phyloP scores from a whole-genome alignment of 371 early-diverging fungal genomes.

The Parasitella parasitica region DNA sequence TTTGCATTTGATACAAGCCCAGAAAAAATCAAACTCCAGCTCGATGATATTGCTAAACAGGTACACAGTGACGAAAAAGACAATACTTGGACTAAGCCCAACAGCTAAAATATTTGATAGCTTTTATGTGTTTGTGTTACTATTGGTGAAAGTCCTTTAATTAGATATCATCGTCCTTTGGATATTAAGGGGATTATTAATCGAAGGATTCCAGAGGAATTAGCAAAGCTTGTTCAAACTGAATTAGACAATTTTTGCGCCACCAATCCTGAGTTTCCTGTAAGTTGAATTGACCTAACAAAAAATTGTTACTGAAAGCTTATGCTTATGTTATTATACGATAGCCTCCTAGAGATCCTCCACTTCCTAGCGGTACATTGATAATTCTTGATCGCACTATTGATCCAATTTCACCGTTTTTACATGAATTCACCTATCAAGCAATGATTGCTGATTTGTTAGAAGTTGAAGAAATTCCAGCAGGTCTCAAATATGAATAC shows the following conservation, averaged over 20 bases:
- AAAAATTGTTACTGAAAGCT: background rate
- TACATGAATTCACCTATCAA: conserved; percentile 95
- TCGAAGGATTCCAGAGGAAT: conserved; percentile 46
- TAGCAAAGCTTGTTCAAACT: conserved; percentile 55
- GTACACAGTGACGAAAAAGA: conserved; percentile 65
- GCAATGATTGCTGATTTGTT: conserved; percentile 90
- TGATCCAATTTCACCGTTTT: conserved; percentile 82
- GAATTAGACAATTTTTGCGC: conserved; percentile 64
- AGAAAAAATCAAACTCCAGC: conserved; percentile 54
- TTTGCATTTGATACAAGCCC: conserved; percentile 47
- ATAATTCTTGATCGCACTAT: conserved; percentile 89
- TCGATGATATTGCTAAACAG: conserved; percentile 72
- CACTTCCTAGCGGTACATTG: conserved; percentile 70
- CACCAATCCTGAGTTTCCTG: conserved; percentile 63
- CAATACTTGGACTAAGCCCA: background rate
- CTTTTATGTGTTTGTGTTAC: conserved; percentile 73
- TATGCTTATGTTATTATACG: background rate
- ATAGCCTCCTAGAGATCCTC: conserved; percentile 59
- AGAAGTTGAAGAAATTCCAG: conserved; percentile 61
- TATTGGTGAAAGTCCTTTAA: conserved; percentile 83
- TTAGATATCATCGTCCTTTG: conserved; percentile 80
- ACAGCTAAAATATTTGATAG: conserved; percentile 19
- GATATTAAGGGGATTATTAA: conserved; percentile 71
- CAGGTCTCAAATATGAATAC: conserved; percentile 65
- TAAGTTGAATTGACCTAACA: conserved; percentile 16